Conservation (phyloP, 2,329 filamentous ascomycete species). For the Exophiala mesophila region DNA sequence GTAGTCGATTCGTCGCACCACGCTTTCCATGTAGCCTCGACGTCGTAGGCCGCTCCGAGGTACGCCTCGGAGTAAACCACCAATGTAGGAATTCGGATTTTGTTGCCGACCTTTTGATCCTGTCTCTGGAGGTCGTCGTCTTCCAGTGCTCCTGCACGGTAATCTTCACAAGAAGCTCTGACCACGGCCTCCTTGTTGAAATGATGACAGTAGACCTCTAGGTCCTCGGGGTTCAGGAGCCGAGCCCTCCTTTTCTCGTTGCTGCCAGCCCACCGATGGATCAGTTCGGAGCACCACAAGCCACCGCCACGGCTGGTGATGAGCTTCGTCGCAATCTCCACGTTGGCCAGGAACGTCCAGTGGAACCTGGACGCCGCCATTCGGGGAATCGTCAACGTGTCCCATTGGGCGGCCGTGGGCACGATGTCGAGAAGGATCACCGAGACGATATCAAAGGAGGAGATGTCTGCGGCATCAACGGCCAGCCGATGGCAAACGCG, state of each 20-base stretch:
- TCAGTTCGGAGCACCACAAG: slow-evolving; percentile 33
- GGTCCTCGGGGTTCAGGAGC: slow-evolving; percentile 31
- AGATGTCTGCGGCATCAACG: slow-evolving; percentile 31
- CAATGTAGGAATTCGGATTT: slow-evolving; percentile 39
- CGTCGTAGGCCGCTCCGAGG: slow-evolving; percentile 41
- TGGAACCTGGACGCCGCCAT: slow-evolving; percentile 40
- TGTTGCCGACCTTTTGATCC: slow-evolving; percentile 42
- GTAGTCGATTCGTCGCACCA: slow-evolving; percentile 38
- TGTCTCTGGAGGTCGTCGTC: slow-evolving; percentile 40
- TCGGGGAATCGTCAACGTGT: slow-evolving; percentile 33
- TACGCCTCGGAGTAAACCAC: slow-evolving; percentile 40
- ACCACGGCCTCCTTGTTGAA: slow-evolving; percentile 42
- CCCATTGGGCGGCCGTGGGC: slow-evolving; percentile 44
- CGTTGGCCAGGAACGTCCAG: slow-evolving; percentile 47
- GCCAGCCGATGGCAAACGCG: slow-evolving; percentile 46
- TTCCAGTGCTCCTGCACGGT: slow-evolving; percentile 39
- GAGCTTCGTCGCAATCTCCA: slow-evolving; percentile 38
- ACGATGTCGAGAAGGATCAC: slow-evolving; percentile 46
- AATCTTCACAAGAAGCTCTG: slow-evolving; percentile 44
- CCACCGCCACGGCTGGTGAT: slow-evolving; percentile 39
- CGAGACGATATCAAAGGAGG: slow-evolving; percentile 33
- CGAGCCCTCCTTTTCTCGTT: slow-evolving; percentile 9
- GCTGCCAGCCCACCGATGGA: slow-evolving; percentile 30
- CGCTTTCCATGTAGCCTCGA: slow-evolving; percentile 39
- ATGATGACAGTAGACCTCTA: slow-evolving; percentile 38